Percentiles rank a stretch among this genome's conserved stretches.
Conservation (phyloP, 371 early-diverging fungal species). For the Actinomucor elegans region DNA sequence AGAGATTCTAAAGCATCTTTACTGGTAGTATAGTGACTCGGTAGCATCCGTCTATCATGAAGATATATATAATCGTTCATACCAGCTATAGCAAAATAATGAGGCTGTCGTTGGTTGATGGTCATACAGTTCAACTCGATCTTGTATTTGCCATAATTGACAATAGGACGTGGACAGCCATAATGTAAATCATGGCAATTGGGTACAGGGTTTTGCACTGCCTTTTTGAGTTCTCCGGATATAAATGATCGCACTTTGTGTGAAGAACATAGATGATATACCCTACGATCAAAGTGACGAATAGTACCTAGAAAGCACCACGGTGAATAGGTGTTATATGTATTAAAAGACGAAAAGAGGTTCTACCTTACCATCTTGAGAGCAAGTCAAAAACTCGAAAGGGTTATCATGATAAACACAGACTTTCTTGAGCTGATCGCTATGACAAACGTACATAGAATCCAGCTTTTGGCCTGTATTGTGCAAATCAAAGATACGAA, state of each 20-base stretch:
- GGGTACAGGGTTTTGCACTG: constrained; percentile 20
- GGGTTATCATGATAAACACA: constrained; percentile 49
- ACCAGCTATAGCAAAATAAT: constrained; percentile 67
- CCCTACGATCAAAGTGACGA: constrained; percentile 64
- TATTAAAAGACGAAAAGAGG: background rate
- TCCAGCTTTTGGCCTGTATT: constrained; percentile 10
- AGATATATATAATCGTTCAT: constrained; percentile 56
- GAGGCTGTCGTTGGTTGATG: constrained; percentile 45
- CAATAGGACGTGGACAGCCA: constrained; percentile 43
- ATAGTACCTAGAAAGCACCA: constrained; percentile 59
- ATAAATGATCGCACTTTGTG: constrained; percentile 30
- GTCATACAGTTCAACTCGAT: constrained; percentile 59
- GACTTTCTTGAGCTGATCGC: constrained; percentile 56
- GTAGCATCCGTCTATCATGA: constrained; percentile 67
- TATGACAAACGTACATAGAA: constrained; percentile 53
- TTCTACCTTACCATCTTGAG: constrained; percentile 58
- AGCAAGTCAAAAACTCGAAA: constrained; percentile 59
- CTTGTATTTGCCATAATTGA: constrained; percentile 48
- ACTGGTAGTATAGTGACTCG: background rate
- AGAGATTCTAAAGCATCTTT: constrained; percentile 7
- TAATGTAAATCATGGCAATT: constrained; percentile 12
- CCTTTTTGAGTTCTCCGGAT: constrained; percentile 16
- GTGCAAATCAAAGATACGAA: constrained; percentile 61
- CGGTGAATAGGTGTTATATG: background rate
- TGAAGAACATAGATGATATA: constrained; percentile 36